Conservation (phyloP, 2,329 filamentous ascomycete genomes). For the Diplodia corticola region DNA sequence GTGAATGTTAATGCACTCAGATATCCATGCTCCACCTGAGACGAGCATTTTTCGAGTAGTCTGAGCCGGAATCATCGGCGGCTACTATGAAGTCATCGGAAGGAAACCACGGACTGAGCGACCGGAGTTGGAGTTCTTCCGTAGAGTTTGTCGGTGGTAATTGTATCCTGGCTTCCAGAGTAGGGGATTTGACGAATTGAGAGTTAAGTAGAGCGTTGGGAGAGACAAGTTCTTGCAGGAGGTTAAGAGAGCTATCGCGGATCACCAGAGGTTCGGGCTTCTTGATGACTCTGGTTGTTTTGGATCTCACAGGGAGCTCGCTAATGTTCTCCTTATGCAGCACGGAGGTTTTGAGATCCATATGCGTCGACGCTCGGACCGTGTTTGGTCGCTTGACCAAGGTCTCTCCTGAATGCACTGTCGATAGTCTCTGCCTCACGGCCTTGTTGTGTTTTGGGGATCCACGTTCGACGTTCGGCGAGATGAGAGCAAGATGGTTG, state of each 20-base stretch:
- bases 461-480: conserved; percentile 21
- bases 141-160: conserved; percentile 36
- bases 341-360: conserved; percentile 26
- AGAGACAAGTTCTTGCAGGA: conserved; percentile 42
- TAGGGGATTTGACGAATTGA: conserved; percentile 40
- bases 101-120: conserved; percentile 22
- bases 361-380: conserved; percentile 28
- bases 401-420: conserved; percentile 32
- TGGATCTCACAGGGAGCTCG: conserved; percentile 9
- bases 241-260: conserved; percentile 42
- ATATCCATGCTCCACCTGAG: conserved; percentile 48
- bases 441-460: conserved; percentile 32
- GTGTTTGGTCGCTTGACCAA: conserved; percentile 20
- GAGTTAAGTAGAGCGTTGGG: conserved; percentile 36
- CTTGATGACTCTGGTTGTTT: not conserved
- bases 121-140: conserved; percentile 31
- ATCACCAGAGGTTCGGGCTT: conserved; percentile 34
- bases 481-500: conserved; percentile 23
- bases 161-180: conserved; percentile 40
- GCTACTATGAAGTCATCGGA: conserved; percentile 28
- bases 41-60: conserved; percentile 38
- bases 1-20: conserved; percentile 28
- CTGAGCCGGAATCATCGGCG: conserved; percentile 34
- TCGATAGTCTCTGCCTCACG: conserved; percentile 35
- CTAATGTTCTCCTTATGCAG: conserved; percentile 21